Base-by-base conservation (phyloP, 2,329 filamentous ascomycete species). In the Fonsecaea nubica region DNA sequence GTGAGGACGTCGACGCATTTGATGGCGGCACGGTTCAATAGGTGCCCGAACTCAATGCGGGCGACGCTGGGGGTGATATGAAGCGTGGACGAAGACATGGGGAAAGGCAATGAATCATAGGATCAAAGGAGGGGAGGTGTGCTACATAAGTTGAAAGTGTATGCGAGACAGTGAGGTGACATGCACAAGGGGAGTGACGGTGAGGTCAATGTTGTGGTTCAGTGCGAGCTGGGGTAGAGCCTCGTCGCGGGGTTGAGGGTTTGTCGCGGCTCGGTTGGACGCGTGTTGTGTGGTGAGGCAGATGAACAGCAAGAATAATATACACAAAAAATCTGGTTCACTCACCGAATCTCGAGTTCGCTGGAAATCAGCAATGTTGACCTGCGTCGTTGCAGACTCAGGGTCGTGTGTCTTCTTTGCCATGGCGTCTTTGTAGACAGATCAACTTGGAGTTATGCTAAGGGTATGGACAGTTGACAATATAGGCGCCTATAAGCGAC, bases 341-440 rank as follows among this genome's bases (percentile, higher is more conserved):
- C 91, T 86, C 89, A 96, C 92, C 77, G 88, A 89, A 77, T 96
- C 92, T 75, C 92, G 87, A 57, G 93, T 92, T 76, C 89, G 85
- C 67, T 92, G 85, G 77, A 94, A 94, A 78, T 92, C 90, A 65
- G 92, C 89, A 64, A 90, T 84, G 68, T 92, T 80, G 71, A 82
- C 79, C 42, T 67, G 58, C 15, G 69, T 70, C 12, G 72, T 73
- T 25, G 66, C 71, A 40, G 66, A 68, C 58, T 73, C 71, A 40
- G 74, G 71, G 58, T 81, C 77, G 32, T 52, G 45, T 38, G 66
- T 67, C 58, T 72, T 73, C 63, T 73, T 73, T 33, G 71, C 70
- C 71, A 73, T 73, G 35, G 58, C 33, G 48, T 18, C 58, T 52
- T 33, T 25, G 7, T 21, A 50, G 18, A 3, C 6, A 50, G 32